Conservation (phyloP, 129 eudicot species). For the Flaveria ramosissima region DNA sequence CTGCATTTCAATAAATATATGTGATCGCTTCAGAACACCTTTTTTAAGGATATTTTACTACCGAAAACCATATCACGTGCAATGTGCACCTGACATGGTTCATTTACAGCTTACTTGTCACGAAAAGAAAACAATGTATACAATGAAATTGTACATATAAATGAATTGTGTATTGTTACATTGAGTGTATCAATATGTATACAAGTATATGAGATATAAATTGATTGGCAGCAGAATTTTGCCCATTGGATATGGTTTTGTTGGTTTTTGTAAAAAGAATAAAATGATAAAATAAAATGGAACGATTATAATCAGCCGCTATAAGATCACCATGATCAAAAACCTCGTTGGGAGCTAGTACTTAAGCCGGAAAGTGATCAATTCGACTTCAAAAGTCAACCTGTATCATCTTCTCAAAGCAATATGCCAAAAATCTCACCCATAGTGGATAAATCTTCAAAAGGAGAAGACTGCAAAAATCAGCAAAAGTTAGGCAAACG, state of each 20-base stretch:
- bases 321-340: constrained; percentile 18
- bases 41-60: not conserved
- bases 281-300: not conserved
- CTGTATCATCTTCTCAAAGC: constrained; percentile 19
- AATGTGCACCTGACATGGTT: not conserved
- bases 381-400: constrained; percentile 24
- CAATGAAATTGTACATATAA: not conserved
- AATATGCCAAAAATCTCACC: constrained; percentile 12
- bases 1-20: constrained; percentile 2
- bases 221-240: constrained; percentile 17
- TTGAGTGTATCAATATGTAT: constrained; percentile 8
- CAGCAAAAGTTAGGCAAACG: not conserved
- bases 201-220: constrained; percentile 24
- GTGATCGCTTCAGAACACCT: not conserved
- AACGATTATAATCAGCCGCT: not conserved
- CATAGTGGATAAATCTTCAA: constrained; percentile 18
- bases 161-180: not conserved
- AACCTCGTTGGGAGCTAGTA: constrained; percentile 17
- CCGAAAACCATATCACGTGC: not conserved
- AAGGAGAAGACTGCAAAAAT: constrained; percentile 21
- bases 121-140: not conserved
- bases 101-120: not conserved
- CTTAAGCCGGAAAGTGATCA: constrained; percentile 21
- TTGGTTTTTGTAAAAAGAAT: constrained; percentile 4
- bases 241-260: constrained; percentile 7